Base-by-base conservation (phyloP, 306 rosid species). In the Fragaria vesca region DNA sequence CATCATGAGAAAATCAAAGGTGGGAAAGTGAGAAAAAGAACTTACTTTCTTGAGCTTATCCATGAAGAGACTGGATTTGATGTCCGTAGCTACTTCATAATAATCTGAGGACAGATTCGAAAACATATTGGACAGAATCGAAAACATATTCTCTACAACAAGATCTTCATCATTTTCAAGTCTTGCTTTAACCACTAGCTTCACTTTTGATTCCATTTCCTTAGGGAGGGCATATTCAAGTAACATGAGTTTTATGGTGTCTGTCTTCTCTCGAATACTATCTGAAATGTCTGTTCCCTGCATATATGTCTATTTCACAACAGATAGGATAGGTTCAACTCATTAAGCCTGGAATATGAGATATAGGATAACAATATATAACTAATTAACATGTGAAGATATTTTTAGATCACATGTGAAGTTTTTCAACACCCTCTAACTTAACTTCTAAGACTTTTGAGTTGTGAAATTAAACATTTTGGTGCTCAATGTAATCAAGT, bases 111-210 rank as follows among this genome's bases (percentile, higher is more conserved):
- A 34, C 26, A 69, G 40, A 11, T 24, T 13, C 2, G 58, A 46
- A 2, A 70, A 46, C 10, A 70, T 70, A 15, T 47, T 70, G 6
- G 58, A 34, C 26, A 69, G 40, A 11, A 45, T 13, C 2, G 58
- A 46, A 2, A 70, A 46, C 10, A 70, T 70, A 15, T 47, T 70
- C 16, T 70, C 58, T 36, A 5, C 42, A 3, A 7, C 3, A 15
- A 7, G 1, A 70, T 69, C 7, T 69, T 45, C 57, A 1, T 45
- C 73, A 1, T 15, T 0, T 46, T 26, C 6, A 46, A 24, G 73
- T 26, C 2, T 3, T 45, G 3, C 3, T 2, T 1, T 3, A 13
- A 15, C 57, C 16, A 15, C 0, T 12, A 0, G 3, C 3, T 0
- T 8, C 3, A 45, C 0, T 3, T 8, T 18, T 5, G 1, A 2